These are phyloP conservation scores for Monosporozyma aerobia DNA, from an alignment of 805 yeast genomes.

Conservation along the genomic window DNA sequence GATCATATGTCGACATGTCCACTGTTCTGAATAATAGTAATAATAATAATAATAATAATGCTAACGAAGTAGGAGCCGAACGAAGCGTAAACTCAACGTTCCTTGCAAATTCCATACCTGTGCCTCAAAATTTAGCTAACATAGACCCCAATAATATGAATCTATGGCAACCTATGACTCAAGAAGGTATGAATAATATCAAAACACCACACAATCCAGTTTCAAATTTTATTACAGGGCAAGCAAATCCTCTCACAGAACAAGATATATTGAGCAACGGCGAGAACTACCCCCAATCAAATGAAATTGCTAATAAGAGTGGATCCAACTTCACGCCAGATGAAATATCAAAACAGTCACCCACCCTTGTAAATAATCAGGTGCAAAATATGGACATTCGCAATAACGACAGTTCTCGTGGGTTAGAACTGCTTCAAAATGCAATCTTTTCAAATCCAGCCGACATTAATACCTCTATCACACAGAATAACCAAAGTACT, in stretches of 20 bases:
- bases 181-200: neutral
- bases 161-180: neutral
- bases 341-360: neutral
- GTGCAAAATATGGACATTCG: neutral
- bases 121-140: neutral
- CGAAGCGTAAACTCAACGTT: neutral
- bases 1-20: neutral
- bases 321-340: neutral
- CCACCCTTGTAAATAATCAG: neutral
- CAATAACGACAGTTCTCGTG: neutral
- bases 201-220: neutral
- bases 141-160: neutral
- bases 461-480: neutral
- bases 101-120: neutral
- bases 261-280: conserved; percentile 2
- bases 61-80: neutral
- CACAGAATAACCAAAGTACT: neutral
- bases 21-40: neutral
- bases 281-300: neutral
- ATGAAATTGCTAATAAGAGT: neutral
- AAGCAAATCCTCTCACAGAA: neutral
- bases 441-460: neutral
- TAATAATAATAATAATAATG: neutral
- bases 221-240: neutral
- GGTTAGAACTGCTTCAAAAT: neutral